phyloP scores from a whole-genome alignment of 169 alveolate genomes.

The Plasmodium gonderi region DNA sequence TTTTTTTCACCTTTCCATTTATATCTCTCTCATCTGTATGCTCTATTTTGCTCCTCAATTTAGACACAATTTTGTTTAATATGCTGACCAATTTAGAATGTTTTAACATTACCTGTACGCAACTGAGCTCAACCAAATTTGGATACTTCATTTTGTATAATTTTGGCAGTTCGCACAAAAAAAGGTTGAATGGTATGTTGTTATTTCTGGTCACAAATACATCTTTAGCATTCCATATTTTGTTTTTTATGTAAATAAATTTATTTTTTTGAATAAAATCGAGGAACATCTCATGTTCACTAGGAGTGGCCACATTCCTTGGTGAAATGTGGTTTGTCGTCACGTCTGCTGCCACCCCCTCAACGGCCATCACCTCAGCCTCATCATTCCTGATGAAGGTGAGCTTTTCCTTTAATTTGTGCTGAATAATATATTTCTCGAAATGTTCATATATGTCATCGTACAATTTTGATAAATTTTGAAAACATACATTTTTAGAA shows the following conservation, averaged over 20 bases:
- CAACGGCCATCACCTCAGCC: neutral
- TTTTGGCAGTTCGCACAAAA: slow-evolving; percentile 66
- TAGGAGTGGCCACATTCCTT: neutral
- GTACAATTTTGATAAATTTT: slow-evolving; percentile 26
- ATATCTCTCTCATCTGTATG: neutral
- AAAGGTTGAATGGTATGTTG: slow-evolving; percentile 34
- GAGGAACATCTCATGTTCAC: slow-evolving; percentile 2
- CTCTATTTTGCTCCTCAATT: neutral
- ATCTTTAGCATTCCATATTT: slow-evolving; percentile 40
- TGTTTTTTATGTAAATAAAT: slow-evolving; percentile 47
- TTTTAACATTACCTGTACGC: slow-evolving; percentile 6
- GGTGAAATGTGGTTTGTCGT: neutral
- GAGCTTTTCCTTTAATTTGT: neutral
- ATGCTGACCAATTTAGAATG: slow-evolving; percentile 44
- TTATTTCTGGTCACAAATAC: slow-evolving; percentile 3
- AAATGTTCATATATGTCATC: slow-evolving; percentile 66
- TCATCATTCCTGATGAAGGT: neutral
- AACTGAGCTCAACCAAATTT: slow-evolving; percentile 31
- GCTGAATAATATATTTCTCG: slow-evolving; percentile 26
- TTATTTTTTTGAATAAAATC: slow-evolving; percentile 31
- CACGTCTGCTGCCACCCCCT: neutral
- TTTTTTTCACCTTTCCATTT: neutral
- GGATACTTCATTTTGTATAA: slow-evolving; percentile 35
- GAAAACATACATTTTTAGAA: slow-evolving; percentile 5
- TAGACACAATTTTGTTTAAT: neutral